Percentiles rank a stretch among this genome's conserved stretches.
phyloP scores from a whole-genome alignment of 805 yeast genomes.

The Yamadazyma paraphyllophila region DNA sequence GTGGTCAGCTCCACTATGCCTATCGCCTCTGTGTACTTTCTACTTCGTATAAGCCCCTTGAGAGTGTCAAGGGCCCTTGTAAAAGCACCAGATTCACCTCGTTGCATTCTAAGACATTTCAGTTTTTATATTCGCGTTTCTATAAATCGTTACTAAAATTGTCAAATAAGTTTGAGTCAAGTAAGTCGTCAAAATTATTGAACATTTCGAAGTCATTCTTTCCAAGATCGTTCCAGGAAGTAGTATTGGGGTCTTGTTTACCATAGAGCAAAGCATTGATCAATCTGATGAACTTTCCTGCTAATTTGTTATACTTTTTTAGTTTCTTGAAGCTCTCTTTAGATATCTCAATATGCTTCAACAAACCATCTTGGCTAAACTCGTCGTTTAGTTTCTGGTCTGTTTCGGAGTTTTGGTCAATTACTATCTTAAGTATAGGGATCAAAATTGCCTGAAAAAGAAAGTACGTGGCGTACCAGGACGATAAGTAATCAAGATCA shows the following conservation, averaged over 20 bases:
- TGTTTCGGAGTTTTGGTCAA: constrained; percentile 11
- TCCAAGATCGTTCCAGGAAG: constrained; percentile 11
- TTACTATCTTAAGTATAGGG: constrained; percentile 17
- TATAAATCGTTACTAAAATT: background rate
- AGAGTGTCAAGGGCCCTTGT: background rate
- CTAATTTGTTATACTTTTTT: constrained; percentile 17
- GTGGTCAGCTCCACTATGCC: background rate
- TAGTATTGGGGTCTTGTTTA: constrained; percentile 8
- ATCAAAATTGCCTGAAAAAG: constrained; percentile 20
- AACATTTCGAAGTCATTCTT: constrained; percentile 15
- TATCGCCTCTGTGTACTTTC: background rate
- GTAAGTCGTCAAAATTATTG: constrained; percentile 15
- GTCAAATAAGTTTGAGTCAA: constrained; percentile 8
- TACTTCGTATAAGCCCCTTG: background rate
- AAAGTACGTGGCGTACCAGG: constrained; percentile 21
- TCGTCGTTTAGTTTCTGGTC: background rate
- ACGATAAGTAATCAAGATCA: constrained; percentile 15
- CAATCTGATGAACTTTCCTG: constrained; percentile 19
- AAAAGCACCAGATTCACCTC: background rate
- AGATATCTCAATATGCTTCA: constrained; percentile 15
- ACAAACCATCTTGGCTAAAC: constrained; percentile 13
- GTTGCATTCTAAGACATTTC: background rate
- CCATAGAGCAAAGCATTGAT: constrained; percentile 16
- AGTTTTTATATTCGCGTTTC: background rate
- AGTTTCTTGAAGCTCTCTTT: constrained; percentile 11